Evolutionary conservation across 176 grass and related monocot species (phyloP), one percentile per base, ranked within the genome.

Genomic region (Phragmites australis): DNA sequence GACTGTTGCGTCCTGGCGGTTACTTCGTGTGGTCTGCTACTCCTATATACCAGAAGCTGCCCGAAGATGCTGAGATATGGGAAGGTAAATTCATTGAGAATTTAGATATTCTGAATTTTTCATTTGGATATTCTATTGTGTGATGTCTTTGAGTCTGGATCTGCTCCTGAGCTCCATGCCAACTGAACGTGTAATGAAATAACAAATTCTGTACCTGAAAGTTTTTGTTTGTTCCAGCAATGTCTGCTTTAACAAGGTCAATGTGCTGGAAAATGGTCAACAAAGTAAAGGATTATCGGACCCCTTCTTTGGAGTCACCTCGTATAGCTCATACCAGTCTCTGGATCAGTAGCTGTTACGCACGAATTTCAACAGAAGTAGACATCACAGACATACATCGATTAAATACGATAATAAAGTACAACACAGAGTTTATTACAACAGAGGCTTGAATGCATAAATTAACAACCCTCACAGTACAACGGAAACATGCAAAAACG

Each of bases 11-110:
- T 13, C 90, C 93, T 57, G 93, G 93, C 61, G 93, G 90, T 65
- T 97, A 93, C 43, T 97, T 97, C 87, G 74, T 97, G 45, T 97
- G 90, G 93, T 97, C 93, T 81, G 90, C 93, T 8, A 97, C 93
- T 85, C 93, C 93, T 56, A 86, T 97, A 31, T 97, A 97, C 66
- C 86, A 89, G 80, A 91, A 89, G 67, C 65, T 84, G 22, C 65
- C 70, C 6, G 94, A 91, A 70, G 94, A 97, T 79, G 78, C 86
- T 30, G 87, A 83, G 61, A 93, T 97, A 59, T 97, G 94, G 94
- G 44, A 88, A 79, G 86, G 94, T 97, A 86, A 22, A 84, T 66
- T 58, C 45, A 31, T 5, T 27, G 23, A 42, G 40, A 31, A 25
- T 42, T 58, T 53, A 52, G 32, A 46, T 62, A 59, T 58, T 86